Base-by-base conservation (phyloP, 495 filamentous ascomycete species). In the Penicillium angulare region DNA sequence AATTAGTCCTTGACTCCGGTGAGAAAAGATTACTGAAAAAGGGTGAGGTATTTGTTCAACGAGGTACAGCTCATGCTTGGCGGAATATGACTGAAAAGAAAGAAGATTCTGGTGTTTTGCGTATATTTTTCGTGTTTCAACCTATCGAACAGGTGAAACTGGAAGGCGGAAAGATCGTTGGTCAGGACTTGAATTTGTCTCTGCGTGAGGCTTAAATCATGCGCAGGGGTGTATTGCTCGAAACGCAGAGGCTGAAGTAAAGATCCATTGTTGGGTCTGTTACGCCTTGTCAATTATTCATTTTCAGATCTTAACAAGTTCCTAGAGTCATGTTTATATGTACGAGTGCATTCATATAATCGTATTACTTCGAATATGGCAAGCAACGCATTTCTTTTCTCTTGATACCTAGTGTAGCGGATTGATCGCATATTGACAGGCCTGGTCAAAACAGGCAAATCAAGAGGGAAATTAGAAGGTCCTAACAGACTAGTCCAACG, bases 1-100 rank as follows among this genome's bases (percentile, higher is more conserved):
- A 91, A 63, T 87, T 90, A 67, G 84, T 87, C 79, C 80, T 73
- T 31, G 86, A 90, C 61, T 77, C 80, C 0, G 76, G 73, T 15
- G 70, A 75, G 3, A 80, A 80, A 52, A 82, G 82, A 41, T 55
- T 84, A 55, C 45, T 90, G 67, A 79, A 85, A 56, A 84, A 85
- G 38, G 81, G 83, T 21, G 87, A 90, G 64, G 82, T 87, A 15
- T 85, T 87, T 50, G 67, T 88, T 56, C 79, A 89, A 35, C 77
- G 85, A 49, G 79, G 78, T 38, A 74, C 72, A 24, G 69, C 66
- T 59, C 72, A 75, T 56, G 66, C 57, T 15, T 75, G 72, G 72
- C 39, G 59, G 24, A 75, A 75, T 53, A 43, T 53, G 43, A 73
- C 62, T 50, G 32, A 52, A 38, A 66, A 57, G 18, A 59, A 68